Base-by-base conservation (phyloP, 257 asterid species). In the Scutellaria galericulata region DNA sequence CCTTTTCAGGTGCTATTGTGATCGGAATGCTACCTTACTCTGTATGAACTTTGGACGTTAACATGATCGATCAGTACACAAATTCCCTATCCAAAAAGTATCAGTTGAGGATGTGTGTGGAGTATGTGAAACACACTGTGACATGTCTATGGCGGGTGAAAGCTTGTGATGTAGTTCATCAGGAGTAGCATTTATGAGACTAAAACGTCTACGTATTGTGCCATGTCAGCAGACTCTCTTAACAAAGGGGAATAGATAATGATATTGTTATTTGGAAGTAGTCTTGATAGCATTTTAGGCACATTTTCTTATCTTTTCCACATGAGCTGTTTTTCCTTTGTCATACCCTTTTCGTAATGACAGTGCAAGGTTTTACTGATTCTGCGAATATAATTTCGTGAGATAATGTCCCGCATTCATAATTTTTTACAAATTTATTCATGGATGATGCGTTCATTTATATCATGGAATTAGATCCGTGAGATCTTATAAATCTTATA, bases 31-130 rank as follows among this genome's bases (percentile, higher is more conserved):
- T 31, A 31, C 5, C 37, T 31, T 4, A 31, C 37, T 31, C 2
- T 31, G 5, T 31, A 2, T 10, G n/a, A 51, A 6, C n/a, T 58
- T 71, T 46, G 72, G 76, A 59, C 52, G 51, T 47, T 71, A 61
- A 31, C 54, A 54, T 68, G 41, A 22, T 15, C 44, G 41, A 22
- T 15, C 44, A 40, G 71, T 11, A 20, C 22, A 20, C 46, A 20
- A 35, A 48, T 15, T 72, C 63, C 39, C 55, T 51, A 47, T 42
- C 27, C 46, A 27, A 39, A 53, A 63, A 52, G 9, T 1, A 12
- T 1, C 57, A 70, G 57, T 27, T 70, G 44, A 63, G 35, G 13
- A 24, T 13, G 27, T 31, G 37, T 31, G 2, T 4, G 37, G 3
- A 31, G 4, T 31, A 31, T 4, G 3, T 31, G 37, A 31, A 31